These are phyloP conservation scores for Neostapfia colusana DNA, from an alignment of 176 grass and related monocot species.

Conservation along the genomic window DNA sequence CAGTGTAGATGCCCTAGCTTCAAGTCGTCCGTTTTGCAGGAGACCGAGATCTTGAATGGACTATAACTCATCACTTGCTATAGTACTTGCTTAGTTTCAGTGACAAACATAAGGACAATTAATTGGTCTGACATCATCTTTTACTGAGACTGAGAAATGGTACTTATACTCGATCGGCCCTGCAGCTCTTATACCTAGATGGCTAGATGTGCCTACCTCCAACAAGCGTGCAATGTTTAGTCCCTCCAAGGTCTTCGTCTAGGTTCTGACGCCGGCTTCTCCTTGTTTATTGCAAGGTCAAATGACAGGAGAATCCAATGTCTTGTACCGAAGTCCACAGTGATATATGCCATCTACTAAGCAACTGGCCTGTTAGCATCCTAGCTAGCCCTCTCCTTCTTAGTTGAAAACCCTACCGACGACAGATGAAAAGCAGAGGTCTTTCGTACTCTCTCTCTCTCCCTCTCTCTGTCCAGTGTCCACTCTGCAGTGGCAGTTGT, in stretches of 20 bases:
- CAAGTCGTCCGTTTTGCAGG: not conserved
- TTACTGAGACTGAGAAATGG: not conserved
- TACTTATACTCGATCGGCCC: too few relatives aligned
- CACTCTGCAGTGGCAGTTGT: conserved; percentile 23
- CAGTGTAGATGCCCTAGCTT: conserved; percentile 12
- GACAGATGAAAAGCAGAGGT: conserved; percentile 25
- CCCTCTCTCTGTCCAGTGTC: too few relatives aligned
- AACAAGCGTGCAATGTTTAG: conserved; percentile 43
- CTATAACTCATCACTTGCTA: not conserved
- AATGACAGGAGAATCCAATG: conserved; percentile 59
- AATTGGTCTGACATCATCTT: not conserved
- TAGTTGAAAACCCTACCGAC: not conserved
- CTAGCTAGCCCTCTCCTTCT: not conserved
- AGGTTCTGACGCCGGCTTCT: conserved; percentile 21
- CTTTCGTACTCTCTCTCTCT: not conserved
- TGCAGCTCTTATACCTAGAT: conserved; percentile 19
- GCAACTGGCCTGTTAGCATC: too few relatives aligned
- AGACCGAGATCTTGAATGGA: not conserved
- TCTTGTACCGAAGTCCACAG: conserved; percentile 48
- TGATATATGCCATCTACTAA: conserved; percentile 16
- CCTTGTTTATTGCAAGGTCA: conserved; percentile 55
- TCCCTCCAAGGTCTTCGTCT: conserved; percentile 44
- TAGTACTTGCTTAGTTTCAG: conserved; percentile 8
- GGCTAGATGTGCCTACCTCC: conserved; percentile 28
- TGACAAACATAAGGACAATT: conserved; percentile 10